Evolutionary conservation across 352 stramenopile genomes (phyloP).

Genomic region (Globisporangium paroecandrum): DNA sequence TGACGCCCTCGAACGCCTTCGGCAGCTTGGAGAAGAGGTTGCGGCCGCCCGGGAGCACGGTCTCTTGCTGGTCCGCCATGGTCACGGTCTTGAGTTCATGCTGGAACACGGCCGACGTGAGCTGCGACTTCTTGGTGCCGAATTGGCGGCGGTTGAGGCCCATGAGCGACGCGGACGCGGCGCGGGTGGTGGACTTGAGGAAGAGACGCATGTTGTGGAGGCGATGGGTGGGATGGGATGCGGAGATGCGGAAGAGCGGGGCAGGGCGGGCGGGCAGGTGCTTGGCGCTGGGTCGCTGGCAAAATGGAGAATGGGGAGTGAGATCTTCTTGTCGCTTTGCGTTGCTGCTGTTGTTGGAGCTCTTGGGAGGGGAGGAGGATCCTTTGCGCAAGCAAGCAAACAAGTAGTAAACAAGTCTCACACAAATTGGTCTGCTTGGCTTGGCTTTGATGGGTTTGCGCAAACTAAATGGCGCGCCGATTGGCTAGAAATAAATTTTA

Average conservation of each 20-base stretch:
- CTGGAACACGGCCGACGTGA: conserved; percentile 67
- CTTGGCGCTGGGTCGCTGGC: conserved; percentile 12
- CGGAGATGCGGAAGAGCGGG: background rate
- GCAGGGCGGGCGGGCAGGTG: background rate
- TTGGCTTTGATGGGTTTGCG: background rate
- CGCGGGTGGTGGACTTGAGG: conserved; percentile 44
- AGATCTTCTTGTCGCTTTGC: background rate
- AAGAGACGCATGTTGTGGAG: conserved; percentile 60
- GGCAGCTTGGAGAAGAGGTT: conserved; percentile 94
- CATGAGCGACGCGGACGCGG: conserved; percentile 38
- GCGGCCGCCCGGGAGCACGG: conserved; percentile 76
- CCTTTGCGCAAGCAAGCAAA: background rate
- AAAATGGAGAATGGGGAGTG: conserved; percentile 16
- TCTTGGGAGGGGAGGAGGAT: background rate
- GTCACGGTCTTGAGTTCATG: conserved; percentile 71
- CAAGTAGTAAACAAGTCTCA: background rate
- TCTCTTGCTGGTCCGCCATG: conserved; percentile 76
- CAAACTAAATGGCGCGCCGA: background rate
- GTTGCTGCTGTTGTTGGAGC: background rate
- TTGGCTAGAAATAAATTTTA: too few relatives aligned
- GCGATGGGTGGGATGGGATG: background rate
- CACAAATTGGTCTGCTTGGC: background rate
- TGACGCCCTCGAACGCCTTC: conserved; percentile 95
- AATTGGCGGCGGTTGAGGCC: conserved; percentile 29
- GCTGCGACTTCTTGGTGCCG: conserved; percentile 58